Percentiles rank a stretch among this genome's conserved stretches.
Evolutionary conservation across 176 grass and related monocot genomes (phyloP).

Genomic region (Oryza coarctata): DNA sequence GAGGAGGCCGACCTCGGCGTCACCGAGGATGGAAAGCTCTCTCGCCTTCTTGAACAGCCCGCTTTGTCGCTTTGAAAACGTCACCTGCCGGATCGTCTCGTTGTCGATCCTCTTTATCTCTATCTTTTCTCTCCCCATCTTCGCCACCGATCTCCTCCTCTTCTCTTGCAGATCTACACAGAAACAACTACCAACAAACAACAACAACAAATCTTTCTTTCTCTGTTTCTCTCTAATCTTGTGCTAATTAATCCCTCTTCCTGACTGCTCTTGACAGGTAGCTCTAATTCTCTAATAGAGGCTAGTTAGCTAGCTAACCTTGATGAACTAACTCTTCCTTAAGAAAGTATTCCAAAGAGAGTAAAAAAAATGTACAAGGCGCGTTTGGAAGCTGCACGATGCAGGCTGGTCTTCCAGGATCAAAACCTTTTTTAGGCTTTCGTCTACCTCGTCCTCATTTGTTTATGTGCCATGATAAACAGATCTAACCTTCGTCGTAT

Average conservation of each 20-base stretch:
- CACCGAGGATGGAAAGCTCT: conserved; percentile 76
- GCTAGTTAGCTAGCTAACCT: neutral
- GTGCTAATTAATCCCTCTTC: neutral
- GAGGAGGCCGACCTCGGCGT: conserved; percentile 67
- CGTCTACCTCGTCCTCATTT: conserved; percentile 36
- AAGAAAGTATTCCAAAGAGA: conserved; percentile 21
- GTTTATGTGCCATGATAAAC: conserved; percentile 8
- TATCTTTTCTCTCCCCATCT: conserved; percentile 78
- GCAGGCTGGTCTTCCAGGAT: neutral
- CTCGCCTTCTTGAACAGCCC: conserved; percentile 74
- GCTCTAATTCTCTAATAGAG: conserved; percentile 3
- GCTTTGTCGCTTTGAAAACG: conserved; percentile 64
- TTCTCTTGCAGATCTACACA: conserved; percentile 1
- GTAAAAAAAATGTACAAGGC: conserved; percentile 13
- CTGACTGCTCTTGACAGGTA: neutral
- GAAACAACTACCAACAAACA: neutral
- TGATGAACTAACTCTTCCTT: conserved; percentile 8
- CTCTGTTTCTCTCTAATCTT: neutral
- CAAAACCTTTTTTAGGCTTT: neutral
- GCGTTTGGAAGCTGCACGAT: neutral
- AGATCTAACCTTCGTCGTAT: conserved; percentile 1
- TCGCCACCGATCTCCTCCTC: conserved; percentile 37
- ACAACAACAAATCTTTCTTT: neutral
- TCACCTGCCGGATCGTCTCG: conserved; percentile 66
- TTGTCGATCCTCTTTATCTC: conserved; percentile 75